Conservation (phyloP, 345 rosid species). For the Cardiospermum halicacabum region DNA sequence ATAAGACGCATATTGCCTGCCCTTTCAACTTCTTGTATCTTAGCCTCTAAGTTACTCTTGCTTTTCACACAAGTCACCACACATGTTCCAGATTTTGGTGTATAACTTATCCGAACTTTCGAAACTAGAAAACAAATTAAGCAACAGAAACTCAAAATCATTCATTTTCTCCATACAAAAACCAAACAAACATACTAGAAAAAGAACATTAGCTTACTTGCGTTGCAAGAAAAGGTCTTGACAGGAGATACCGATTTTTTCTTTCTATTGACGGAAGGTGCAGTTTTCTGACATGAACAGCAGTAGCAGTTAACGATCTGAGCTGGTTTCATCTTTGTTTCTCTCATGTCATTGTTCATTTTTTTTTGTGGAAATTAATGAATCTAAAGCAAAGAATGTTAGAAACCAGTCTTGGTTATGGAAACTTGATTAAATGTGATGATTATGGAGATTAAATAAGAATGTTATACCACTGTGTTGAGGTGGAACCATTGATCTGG, state of each 20-base stretch:
- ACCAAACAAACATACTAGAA: no score
- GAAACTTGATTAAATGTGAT: background rate
- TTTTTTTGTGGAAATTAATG: no score
- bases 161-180: background rate
- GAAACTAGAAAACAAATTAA: background rate
- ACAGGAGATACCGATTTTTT: constrained; percentile 20
- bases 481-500: background rate
- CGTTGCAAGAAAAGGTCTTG: constrained; percentile 20
- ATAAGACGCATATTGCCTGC: constrained; percentile 26
- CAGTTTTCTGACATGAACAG: constrained; percentile 10
- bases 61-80: constrained; percentile 26
- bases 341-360: background rate
- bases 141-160: background rate
- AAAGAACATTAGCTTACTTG: constrained; percentile 20
- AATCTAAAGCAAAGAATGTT: no score
- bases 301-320: constrained; percentile 16
- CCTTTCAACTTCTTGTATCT: constrained; percentile 41
- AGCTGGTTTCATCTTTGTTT: background rate
- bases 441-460: background rate
- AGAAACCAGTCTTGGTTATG: background rate
- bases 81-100: no score
- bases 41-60: constrained; percentile 34
- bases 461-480: background rate
- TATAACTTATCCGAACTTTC: background rate
- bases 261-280: no score